Evolutionary conservation across 192 early-diverging fungal genomes (phyloP), one percentile per base, ranked within the genome.

Genomic region (Backusella sp.): DNA sequence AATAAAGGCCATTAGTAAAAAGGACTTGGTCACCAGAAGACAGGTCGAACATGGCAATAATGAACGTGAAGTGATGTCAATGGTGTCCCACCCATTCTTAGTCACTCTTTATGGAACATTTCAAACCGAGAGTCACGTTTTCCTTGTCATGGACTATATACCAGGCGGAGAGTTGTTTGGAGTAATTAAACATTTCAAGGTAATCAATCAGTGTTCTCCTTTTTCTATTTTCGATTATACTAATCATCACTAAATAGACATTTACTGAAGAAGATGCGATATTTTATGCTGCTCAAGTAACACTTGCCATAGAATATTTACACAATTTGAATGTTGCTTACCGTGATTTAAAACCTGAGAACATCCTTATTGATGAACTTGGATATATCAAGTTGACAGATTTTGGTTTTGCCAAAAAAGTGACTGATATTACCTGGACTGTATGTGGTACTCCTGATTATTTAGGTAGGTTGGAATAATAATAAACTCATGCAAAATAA

Each of bases 11-110:
- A 86, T 98, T 72, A 91, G 92, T 68, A 98, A 98, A 81, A 77
- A 89, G 69, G 95, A 98, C 67, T 92, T 98, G 6, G 95, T 98
- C 66, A 90, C 92, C 32, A 86, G 92, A 77, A 94, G 94, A 82
- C 97, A 98, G 77, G 95, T 98, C 14, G 96, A 98, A 82, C 96
- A 98, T 77, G 96, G 93, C 65, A 93, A 97, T 82, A 97, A 96
- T 86, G 97, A 98, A 82, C 92, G 91, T 80, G 85, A 86, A 49
- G 95, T 98, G 68, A 86, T 98, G 19, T 92, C 91, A 35, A 85
- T 88, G 69, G 89, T 96, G 68, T 85, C 90, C 78, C 92, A 91
- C 77, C 96, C 96, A 46, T 98, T 96, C 79, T 81, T 97, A 49
- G 96, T 98, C 65, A 85, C 86, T 72, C 90, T 98, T 86, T 88